phyloP scores from a whole-genome alignment of 2,329 filamentous ascomycete genomes.

The Aspergillus puulaauensis region DNA sequence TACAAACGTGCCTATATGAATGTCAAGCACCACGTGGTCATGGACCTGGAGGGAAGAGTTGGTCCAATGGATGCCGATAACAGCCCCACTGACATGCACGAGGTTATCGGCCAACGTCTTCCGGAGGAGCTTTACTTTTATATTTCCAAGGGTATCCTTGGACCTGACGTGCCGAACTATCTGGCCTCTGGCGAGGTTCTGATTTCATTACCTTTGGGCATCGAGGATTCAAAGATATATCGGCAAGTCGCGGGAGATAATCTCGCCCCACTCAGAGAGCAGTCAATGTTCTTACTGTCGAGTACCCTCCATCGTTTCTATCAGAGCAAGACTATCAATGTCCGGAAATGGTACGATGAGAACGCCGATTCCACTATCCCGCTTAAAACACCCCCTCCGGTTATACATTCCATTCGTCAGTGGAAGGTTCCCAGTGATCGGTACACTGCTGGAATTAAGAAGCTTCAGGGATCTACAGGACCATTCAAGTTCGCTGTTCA shows the following conservation, averaged over 20 bases:
- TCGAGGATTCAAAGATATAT: constrained; percentile 77
- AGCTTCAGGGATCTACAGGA: constrained; percentile 30
- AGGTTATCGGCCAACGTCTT: constrained; percentile 85
- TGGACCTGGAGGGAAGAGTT: constrained; percentile 74
- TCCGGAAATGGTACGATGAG: constrained; percentile 82
- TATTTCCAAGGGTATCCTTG: constrained; percentile 77
- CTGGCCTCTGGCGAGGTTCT: constrained; percentile 76
- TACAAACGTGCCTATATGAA: constrained; percentile 84
- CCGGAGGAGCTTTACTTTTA: constrained; percentile 91
- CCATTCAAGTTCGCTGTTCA: constrained; percentile 52
- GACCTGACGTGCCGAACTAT: constrained; percentile 76
- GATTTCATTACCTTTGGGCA: constrained; percentile 81
- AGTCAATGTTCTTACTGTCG: constrained; percentile 74
- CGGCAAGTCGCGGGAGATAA: constrained; percentile 72
- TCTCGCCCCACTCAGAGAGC: constrained; percentile 71
- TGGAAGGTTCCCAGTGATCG: constrained; percentile 71
- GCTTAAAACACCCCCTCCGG: constrained; percentile 56
- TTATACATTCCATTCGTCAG: constrained; percentile 54
- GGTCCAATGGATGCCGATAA: constrained; percentile 70
- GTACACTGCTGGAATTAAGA: constrained; percentile 44
- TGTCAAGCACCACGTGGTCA: constrained; percentile 82
- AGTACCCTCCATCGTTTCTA: constrained; percentile 81
- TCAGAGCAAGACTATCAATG: constrained; percentile 71
- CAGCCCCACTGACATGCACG: constrained; percentile 79
- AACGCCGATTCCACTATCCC: constrained; percentile 66